Conservation (phyloP, 495 filamentous ascomycete species). For the Terfezia claveryi region DNA sequence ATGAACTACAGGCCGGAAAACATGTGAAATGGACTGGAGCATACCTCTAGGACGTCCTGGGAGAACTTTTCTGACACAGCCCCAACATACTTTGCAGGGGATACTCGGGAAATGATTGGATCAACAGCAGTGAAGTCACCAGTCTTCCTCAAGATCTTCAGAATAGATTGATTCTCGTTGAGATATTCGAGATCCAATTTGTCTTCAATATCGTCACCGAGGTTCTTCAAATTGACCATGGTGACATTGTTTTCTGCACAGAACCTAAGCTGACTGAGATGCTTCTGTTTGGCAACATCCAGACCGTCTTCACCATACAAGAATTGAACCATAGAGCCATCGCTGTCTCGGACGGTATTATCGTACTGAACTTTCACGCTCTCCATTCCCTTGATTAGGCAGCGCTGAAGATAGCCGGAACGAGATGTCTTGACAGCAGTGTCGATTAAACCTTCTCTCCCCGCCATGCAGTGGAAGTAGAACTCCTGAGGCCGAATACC, state of each 20-base stretch:
- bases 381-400: constrained; percentile 98
- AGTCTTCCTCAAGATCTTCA: neutral
- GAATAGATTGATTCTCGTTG: constrained; percentile 11
- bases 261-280: constrained; percentile 79
- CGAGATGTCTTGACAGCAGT: constrained; percentile 96
- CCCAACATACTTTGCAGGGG: constrained; percentile 54
- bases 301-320: constrained; percentile 91
- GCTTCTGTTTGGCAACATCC: constrained; percentile 83
- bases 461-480: constrained; percentile 99
- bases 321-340: constrained; percentile 86
- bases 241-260: constrained; percentile 45
- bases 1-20: neutral
- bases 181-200: constrained; percentile 12
- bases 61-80: constrained; percentile 81
- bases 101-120: constrained; percentile 39
- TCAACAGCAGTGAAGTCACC: constrained; percentile 15
- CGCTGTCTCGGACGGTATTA: constrained; percentile 75
- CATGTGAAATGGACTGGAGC: constrained; percentile 1
- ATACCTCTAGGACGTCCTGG: constrained; percentile 33
- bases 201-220: neutral
- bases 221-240: neutral
- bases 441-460: constrained; percentile 95
- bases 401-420: constrained; percentile 91
- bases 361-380: constrained; percentile 83
- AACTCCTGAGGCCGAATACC: constrained; percentile 94